Base-by-base conservation (phyloP, 768 basidiomycete species). In the Russula sp. region DNA sequence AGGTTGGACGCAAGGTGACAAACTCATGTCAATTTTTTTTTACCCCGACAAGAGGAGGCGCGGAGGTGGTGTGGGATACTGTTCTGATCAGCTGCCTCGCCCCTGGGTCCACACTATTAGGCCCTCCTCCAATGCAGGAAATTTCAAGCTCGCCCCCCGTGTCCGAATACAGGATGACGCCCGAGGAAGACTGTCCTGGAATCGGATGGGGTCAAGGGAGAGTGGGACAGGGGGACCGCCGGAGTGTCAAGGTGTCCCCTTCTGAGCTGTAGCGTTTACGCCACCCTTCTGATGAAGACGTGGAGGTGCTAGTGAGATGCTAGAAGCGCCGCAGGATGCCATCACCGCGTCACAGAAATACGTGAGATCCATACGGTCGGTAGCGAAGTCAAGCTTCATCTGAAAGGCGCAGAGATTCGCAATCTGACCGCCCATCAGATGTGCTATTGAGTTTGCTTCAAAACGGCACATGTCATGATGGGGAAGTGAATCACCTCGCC, bases 391-490 rank as follows among this genome's bases (percentile, higher is more conserved):
- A 63, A 54, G 46, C 62, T 58, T 57, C 22, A n/a, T 38, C 49
- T 51, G 25, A 52, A 59, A 38, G 34, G 56, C 51, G 43, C 56
- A 52, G 49, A 50, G 34, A 45, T 58, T 57, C 56, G 38, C 25
- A 49, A 58, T 55, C 51, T 53, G 39, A 22, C 61, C 6, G 43
- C 11, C 39, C 61, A 63, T 63, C 62, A 59, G 39, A 45, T 16
- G 51, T 35, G 43, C 46, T 45, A 52, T 62, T 46, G 3, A 22
- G 50, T 52, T 58, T 58, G 39, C 45, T 53, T 48, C 35, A 42
- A 61, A 42, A 48, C 16, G 61, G 45, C 61, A 63, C 45, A 58
- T 63, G 57, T 63, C 61, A 32, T 54, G 51, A 59, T 59, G 57
- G 51, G 56, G 32, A 36, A 48, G 13, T 14, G 38, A 16, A 20